Percentiles rank a stretch among this genome's conserved stretches.
phyloP scores from a whole-genome alignment of 257 asterid species.

The Prunella vulgaris region DNA sequence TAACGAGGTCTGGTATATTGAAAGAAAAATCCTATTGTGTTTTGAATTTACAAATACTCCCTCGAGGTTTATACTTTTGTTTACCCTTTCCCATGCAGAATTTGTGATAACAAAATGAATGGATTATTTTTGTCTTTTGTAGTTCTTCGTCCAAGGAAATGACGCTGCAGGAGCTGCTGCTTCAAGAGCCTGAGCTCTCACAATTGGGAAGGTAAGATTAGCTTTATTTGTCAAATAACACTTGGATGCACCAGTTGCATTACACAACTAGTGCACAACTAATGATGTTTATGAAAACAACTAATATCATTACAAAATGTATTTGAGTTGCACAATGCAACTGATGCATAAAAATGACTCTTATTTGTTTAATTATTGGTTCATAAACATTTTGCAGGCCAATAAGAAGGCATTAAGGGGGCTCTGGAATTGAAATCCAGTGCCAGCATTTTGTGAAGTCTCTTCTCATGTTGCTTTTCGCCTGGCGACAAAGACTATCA shows the following conservation, averaged over 20 bases:
- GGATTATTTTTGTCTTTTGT: not conserved
- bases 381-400: conserved; percentile 13
- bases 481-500: not conserved
- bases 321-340: too few relatives aligned
- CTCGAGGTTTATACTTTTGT: not conserved
- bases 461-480: not conserved
- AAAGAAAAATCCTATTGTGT: not conserved
- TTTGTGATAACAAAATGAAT: not conserved
- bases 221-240: not conserved
- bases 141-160: conserved; percentile 35
- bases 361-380: too few relatives aligned
- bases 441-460: not conserved
- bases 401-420: conserved; percentile 10
- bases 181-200: conserved; percentile 73
- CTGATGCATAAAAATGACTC: too few relatives aligned
- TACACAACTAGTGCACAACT: too few relatives aligned
- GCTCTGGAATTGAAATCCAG: not conserved
- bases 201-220: conserved; percentile 44
- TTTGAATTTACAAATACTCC: not conserved
- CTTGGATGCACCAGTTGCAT: too few relatives aligned
- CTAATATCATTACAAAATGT: too few relatives aligned
- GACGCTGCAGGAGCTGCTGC: conserved; percentile 60
- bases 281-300: too few relatives aligned
- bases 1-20: not conserved
- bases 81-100: not conserved